A percentile compares a stretch with the other conserved stretches of the same genome.
phyloP scores from a whole-genome alignment of 164 flowering plant species.

The Brasenia schreberi region DNA sequence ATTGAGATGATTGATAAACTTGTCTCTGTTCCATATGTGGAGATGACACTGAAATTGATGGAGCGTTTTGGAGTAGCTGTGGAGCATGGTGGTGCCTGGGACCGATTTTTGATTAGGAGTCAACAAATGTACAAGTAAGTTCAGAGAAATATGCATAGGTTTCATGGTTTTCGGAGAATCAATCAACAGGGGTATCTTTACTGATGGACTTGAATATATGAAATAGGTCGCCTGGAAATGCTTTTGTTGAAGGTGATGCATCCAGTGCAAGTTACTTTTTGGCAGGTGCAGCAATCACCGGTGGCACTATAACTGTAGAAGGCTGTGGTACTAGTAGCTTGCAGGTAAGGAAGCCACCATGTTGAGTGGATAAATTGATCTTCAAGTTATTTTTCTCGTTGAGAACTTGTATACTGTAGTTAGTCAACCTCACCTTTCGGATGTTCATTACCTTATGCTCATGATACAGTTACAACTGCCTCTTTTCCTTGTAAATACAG shows the following conservation, averaged over 20 bases:
- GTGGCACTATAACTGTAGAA: slow-evolving; percentile 95
- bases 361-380: too few relatives aligned
- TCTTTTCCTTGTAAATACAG: slow-evolving; percentile 20
- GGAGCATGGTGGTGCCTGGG: slow-evolving; percentile 77
- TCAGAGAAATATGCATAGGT: slow-evolving; percentile 1
- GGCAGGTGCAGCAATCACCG: slow-evolving; percentile 97
- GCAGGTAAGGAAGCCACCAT: slow-evolving; percentile 40
- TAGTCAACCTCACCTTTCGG: too few relatives aligned
- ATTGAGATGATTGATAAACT: slow-evolving; percentile 88
- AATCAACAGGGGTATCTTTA: not conserved
- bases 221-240: slow-evolving; percentile 82
- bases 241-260: slow-evolving; percentile 98
- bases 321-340: slow-evolving; percentile 98
- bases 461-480: not conserved
- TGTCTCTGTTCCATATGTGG: slow-evolving; percentile 93
- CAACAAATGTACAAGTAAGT: slow-evolving; percentile 94
- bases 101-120: slow-evolving; percentile 62
- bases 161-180: not conserved
- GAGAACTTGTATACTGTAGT: too few relatives aligned
- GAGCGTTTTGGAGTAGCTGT: slow-evolving; percentile 34
- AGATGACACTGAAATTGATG: slow-evolving; percentile 96
- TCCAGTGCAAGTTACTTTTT: slow-evolving; percentile 99
- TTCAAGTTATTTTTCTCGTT: too few relatives aligned
- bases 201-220: not conserved
- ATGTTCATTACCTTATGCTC: too few relatives aligned